phyloP scores from a whole-genome alignment of 192 early-diverging fungal species.

The Dispira simplex region DNA sequence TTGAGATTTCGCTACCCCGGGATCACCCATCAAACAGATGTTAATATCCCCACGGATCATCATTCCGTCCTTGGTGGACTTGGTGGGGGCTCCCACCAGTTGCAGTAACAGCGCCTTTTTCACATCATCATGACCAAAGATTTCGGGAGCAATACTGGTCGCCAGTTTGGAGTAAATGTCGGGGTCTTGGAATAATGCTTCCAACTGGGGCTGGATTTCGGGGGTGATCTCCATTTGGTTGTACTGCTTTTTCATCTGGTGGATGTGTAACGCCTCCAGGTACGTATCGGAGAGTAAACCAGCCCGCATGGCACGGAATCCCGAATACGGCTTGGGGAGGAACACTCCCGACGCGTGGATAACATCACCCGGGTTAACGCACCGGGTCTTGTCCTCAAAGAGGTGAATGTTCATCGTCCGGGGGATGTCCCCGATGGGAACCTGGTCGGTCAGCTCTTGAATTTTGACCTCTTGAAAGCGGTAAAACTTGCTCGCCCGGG shows the following conservation, averaged over 20 bases:
- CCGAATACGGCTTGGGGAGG: conserved; percentile 82
- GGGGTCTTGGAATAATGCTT: conserved; percentile 41
- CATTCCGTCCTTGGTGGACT: conserved; percentile 83
- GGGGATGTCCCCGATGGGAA: conserved; percentile 97
- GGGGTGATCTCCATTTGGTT: conserved; percentile 53
- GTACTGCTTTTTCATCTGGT: conserved; percentile 84
- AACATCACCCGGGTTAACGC: conserved; percentile 76
- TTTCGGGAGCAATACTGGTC: conserved; percentile 72
- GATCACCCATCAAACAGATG: conserved; percentile 96
- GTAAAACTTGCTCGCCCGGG: conserved; percentile 79
- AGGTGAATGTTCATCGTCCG: conserved; percentile 89
- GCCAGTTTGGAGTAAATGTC: conserved; percentile 66
- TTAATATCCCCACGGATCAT: conserved; percentile 96
- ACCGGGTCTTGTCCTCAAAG: conserved; percentile 59
- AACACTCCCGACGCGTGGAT: conserved; percentile 76
- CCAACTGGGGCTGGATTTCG: conserved; percentile 29
- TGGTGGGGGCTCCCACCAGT: conserved; percentile 66
- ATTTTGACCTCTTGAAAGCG: conserved; percentile 94
- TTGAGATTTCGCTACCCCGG: conserved; percentile 96
- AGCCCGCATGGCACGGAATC: conserved; percentile 78
- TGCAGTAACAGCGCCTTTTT: conserved; percentile 80
- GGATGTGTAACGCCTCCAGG: conserved; percentile 75
- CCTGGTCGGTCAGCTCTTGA: conserved; percentile 96
- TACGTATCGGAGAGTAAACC: conserved; percentile 93
- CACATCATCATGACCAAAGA: conserved; percentile 85